These are phyloP conservation scores for Clonostachys sp. DNA, from an alignment of 2,329 filamentous ascomycete species.

Conservation along the genomic window DNA sequence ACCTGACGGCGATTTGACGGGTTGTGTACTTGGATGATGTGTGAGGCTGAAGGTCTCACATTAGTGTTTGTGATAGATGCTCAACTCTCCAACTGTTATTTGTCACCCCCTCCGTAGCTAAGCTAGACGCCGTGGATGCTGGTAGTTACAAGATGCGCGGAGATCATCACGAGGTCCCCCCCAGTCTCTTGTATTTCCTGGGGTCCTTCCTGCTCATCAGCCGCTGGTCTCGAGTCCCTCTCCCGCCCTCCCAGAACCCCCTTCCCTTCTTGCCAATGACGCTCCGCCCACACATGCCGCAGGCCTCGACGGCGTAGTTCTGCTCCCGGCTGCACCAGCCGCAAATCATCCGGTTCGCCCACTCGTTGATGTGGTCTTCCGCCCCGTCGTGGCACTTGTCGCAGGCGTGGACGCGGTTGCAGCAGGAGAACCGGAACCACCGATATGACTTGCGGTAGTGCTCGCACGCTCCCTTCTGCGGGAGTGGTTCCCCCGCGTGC, in stretches of 20 bases:
- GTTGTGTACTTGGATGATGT: neutral
- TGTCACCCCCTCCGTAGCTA: neutral
- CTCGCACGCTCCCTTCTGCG: constrained; percentile 44
- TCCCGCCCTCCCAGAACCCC: constrained; percentile 86
- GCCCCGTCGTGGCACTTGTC: constrained; percentile 71
- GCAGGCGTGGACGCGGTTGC: constrained; percentile 53
- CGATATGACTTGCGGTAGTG: constrained; percentile 57
- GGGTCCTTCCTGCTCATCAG: constrained; percentile 74
- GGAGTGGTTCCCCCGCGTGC: constrained; percentile 51
- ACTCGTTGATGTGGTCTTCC: constrained; percentile 71
- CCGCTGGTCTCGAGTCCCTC: constrained; percentile 67
- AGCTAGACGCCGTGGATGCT: neutral
- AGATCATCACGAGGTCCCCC: constrained; percentile 20
- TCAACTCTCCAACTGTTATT: neutral
- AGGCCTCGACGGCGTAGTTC: constrained; percentile 72
- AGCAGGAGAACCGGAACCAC: constrained; percentile 65
- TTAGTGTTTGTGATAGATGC: neutral
- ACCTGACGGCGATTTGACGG: neutral
- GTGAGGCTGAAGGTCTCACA: no score
- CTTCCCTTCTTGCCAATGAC: constrained; percentile 61
- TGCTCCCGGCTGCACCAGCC: constrained; percentile 78
- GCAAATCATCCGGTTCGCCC: constrained; percentile 81
- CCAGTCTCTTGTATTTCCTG: constrained; percentile 64
- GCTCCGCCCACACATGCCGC: constrained; percentile 65
- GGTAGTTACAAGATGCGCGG: neutral